These are phyloP conservation scores for Chalciporus piperatus DNA, from an alignment of 768 basidiomycete genomes.

Conservation along the genomic window DNA sequence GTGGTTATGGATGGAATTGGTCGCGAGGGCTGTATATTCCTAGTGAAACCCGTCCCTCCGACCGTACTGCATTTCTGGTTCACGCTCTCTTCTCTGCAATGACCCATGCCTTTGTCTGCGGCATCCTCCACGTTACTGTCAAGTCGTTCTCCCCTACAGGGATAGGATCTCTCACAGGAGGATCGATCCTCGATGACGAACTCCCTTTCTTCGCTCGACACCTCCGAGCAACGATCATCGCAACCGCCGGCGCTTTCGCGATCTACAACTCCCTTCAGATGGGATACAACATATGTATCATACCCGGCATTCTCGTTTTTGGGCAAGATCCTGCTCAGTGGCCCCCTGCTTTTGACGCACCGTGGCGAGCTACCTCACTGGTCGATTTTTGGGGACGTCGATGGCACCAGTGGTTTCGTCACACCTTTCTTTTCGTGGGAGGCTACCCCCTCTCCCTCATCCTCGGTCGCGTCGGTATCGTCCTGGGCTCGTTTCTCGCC, in stretches of 20 bases:
- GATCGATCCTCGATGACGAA: slow-evolving; percentile 33
- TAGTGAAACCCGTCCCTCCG: slow-evolving; percentile 39
- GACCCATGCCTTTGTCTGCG: slow-evolving; percentile 38
- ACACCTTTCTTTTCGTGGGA: slow-evolving; percentile 31
- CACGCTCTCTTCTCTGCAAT: slow-evolving; percentile 34
- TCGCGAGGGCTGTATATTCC: slow-evolving; percentile 33
- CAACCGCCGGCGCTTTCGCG: slow-evolving; percentile 40
- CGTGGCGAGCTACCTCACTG: slow-evolving; percentile 36
- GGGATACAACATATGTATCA: slow-evolving; percentile 22
- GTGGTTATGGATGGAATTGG: slow-evolving; percentile 65
- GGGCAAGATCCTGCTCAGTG: slow-evolving; percentile 29
- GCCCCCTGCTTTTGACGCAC: slow-evolving; percentile 34
- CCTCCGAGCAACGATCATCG: slow-evolving; percentile 41
- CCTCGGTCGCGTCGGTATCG: slow-evolving; percentile 45
- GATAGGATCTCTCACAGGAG: slow-evolving; percentile 21
- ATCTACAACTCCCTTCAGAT: slow-evolving; percentile 46
- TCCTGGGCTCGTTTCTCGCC: slow-evolving; percentile 54
- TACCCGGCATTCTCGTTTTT: slow-evolving; percentile 28
- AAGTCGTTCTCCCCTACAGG: slow-evolving; percentile 45
- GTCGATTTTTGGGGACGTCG: slow-evolving; percentile 36
- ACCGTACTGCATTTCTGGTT: slow-evolving; percentile 36
- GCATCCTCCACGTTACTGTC: slow-evolving; percentile 38
- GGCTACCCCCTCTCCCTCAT: slow-evolving; percentile 30
- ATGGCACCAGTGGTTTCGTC: slow-evolving; percentile 40
- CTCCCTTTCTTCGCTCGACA: slow-evolving; percentile 27